Conservation (phyloP, 176 grass and related monocot species). For the Secale cereale region DNA sequence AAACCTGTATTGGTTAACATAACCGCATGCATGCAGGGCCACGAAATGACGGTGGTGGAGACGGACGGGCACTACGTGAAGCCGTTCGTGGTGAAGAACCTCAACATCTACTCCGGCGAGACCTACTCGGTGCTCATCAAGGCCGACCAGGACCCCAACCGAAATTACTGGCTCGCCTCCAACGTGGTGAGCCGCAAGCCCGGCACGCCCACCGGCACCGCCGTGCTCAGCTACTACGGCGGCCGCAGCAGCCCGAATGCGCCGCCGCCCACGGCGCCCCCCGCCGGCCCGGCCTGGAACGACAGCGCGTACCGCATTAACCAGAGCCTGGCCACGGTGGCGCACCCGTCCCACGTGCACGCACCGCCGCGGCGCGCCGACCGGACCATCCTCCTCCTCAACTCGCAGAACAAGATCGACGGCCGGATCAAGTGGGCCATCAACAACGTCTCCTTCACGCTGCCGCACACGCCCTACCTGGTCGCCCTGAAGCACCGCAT, state of each 20-base stretch:
- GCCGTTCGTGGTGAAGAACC: conserved; percentile 78
- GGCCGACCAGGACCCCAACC: conserved; percentile 64
- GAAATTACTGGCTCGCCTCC: conserved; percentile 76
- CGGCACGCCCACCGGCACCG: conserved; percentile 46
- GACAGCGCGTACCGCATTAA: conserved; percentile 45
- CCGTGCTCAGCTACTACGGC: conserved; percentile 64
- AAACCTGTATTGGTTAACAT: neutral
- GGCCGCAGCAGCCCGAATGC: conserved; percentile 23
- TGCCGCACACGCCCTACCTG: conserved; percentile 72
- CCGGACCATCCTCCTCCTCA: conserved; percentile 59
- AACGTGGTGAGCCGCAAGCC: conserved; percentile 71
- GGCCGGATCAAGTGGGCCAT: conserved; percentile 50
- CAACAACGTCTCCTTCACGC: conserved; percentile 72
- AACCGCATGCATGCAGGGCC: conserved; percentile 40
- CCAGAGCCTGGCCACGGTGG: conserved; percentile 46
- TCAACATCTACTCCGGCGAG: conserved; percentile 89
- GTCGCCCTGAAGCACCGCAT: conserved; percentile 46
- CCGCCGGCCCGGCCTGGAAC: conserved; percentile 56
- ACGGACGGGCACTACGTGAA: conserved; percentile 89
- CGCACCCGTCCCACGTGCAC: conserved; percentile 49
- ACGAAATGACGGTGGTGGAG: conserved; percentile 69
- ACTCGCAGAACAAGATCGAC: conserved; percentile 72
- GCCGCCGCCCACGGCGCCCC: conserved; percentile 3
- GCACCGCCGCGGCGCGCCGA: conserved; percentile 41
- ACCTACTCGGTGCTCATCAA: conserved; percentile 80